phyloP scores from a whole-genome alignment of 768 basidiomycete genomes.

The Suillus alpinus region DNA sequence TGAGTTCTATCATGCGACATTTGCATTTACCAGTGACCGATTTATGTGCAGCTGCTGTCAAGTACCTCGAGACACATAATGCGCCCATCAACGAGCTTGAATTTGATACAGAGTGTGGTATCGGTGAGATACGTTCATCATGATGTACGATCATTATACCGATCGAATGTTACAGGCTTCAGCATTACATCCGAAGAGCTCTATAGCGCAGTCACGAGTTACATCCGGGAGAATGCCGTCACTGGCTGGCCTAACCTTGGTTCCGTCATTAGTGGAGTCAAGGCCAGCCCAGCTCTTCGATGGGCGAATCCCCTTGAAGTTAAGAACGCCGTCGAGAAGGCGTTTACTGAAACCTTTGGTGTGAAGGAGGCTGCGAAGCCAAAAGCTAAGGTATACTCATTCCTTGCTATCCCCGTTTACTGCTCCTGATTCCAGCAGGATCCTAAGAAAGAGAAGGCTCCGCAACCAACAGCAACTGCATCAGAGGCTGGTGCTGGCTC shows the following conservation, averaged over 20 bases:
- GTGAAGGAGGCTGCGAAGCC: slow-evolving; percentile 63
- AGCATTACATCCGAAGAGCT: slow-evolving; percentile 70
- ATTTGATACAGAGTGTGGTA: slow-evolving; percentile 80
- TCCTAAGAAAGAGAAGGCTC: slow-evolving; percentile 43
- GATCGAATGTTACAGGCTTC: slow-evolving; percentile 54
- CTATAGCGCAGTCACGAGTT: slow-evolving; percentile 48
- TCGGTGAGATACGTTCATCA: slow-evolving; percentile 58
- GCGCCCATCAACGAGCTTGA: slow-evolving; percentile 62
- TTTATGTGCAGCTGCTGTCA: slow-evolving; percentile 46
- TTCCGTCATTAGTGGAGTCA: slow-evolving; percentile 60
- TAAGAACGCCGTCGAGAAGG: slow-evolving; percentile 75
- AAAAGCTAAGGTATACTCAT: slow-evolving; percentile 56
- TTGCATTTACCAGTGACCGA: slow-evolving; percentile 1
- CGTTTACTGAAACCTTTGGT: slow-evolving; percentile 68
- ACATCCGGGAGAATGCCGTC: slow-evolving; percentile 52
- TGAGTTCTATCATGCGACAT: slow-evolving; percentile 34
- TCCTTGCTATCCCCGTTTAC: neutral
- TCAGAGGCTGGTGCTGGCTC: slow-evolving; percentile 34
- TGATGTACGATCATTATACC: slow-evolving; percentile 3
- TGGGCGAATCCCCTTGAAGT: slow-evolving; percentile 86
- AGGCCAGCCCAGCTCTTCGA: slow-evolving; percentile 57
- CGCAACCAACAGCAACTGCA: slow-evolving; percentile 30
- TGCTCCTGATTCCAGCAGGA: slow-evolving; percentile 33
- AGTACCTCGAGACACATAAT: slow-evolving; percentile 63
- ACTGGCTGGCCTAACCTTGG: slow-evolving; percentile 79